These are phyloP conservation scores for Phyllostachys edulis DNA, from an alignment of 176 grass and related monocot species.

Conservation along the genomic window DNA sequence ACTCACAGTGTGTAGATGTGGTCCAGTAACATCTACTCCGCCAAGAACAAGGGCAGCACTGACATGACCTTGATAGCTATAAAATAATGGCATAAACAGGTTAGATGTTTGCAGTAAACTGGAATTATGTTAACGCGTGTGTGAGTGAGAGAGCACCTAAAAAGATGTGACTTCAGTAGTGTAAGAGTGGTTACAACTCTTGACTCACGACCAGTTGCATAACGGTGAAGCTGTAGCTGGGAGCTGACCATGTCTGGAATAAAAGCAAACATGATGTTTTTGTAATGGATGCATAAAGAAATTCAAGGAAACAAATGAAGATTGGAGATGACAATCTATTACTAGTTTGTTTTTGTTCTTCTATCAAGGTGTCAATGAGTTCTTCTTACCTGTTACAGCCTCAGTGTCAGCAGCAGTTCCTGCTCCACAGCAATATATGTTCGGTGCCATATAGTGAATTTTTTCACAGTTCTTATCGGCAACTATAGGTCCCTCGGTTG, in stretches of 20 bases:
- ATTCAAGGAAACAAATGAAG: constrained; percentile 15
- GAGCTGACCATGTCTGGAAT: constrained; percentile 92
- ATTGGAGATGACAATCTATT: not conserved
- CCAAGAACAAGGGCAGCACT: constrained; percentile 90
- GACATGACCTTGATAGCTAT: constrained; percentile 84
- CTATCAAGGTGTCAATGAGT: not conserved
- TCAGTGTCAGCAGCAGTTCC: constrained; percentile 90
- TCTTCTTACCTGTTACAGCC: constrained; percentile 63
- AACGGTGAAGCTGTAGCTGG: constrained; percentile 88
- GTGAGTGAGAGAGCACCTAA: constrained; percentile 46
- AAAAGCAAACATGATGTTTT: constrained; percentile 19
- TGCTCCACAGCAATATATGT: constrained; percentile 93
- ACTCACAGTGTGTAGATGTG: constrained; percentile 91
- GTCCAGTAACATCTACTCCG: constrained; percentile 83
- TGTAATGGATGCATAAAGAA: not conserved
- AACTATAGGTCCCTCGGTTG: constrained; percentile 94
- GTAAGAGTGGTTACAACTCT: constrained; percentile 89
- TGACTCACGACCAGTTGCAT: constrained; percentile 88
- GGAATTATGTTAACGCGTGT: not conserved
- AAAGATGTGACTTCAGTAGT: constrained; percentile 89
- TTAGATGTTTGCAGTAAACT: constrained; percentile 1
- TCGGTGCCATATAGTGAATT: constrained; percentile 90
- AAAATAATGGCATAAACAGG: constrained; percentile 9
- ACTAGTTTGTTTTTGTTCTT: constrained; percentile 8
- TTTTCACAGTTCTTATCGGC: constrained; percentile 97